A percentile compares a stretch with the other conserved stretches of the same genome.
Evolutionary conservation across 1,284 basidiomycete genomes (phyloP).

Genomic region (Leccinum angustisporum): DNA sequence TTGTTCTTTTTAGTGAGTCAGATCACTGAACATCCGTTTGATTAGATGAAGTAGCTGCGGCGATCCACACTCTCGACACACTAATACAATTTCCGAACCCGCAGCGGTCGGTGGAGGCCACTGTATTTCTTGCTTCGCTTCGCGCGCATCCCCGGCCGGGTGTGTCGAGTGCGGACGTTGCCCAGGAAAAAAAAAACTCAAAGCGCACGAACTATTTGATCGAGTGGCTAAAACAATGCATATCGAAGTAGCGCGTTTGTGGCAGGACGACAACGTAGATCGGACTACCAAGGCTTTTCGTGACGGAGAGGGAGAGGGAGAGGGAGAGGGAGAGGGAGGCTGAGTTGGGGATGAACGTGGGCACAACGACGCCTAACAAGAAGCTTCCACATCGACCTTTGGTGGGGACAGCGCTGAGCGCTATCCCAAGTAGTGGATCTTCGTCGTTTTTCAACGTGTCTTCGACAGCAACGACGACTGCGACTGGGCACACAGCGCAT

Average conservation of each 20-base stretch:
- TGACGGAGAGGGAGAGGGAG: conserved; percentile 41
- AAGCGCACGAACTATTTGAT: conserved; percentile 82
- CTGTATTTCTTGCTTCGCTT: conserved; percentile 86
- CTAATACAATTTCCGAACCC: conserved; percentile 66
- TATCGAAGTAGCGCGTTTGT: conserved; percentile 82
- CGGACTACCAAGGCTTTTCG: conserved; percentile 71
- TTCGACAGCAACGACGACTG: conserved; percentile 39
- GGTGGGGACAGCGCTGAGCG: conserved; percentile 50
- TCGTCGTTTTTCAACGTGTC: conserved; percentile 80
- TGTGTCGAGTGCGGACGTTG: conserved; percentile 69
- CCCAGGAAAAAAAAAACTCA: conserved; percentile 58
- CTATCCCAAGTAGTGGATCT: conserved; percentile 69
- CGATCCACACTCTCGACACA: conserved; percentile 85
- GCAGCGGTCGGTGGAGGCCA: conserved; percentile 75
- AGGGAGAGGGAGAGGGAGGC: conserved; percentile 34
- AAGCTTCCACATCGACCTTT: conserved; percentile 53
- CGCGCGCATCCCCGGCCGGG: conserved; percentile 78
- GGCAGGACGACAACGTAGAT: conserved; percentile 79
- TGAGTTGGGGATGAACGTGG: not conserved
- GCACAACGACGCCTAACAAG: conserved; percentile 39
- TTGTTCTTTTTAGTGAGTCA: not conserved
- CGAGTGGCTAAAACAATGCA: conserved; percentile 74
- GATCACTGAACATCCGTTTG: not conserved
- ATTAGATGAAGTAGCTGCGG: conserved; percentile 73
- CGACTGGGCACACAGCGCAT: conserved; percentile 31